Evolutionary conservation across 2,329 filamentous ascomycete genomes (phyloP).

Genomic region (Neofusicoccum laricinum): DNA sequence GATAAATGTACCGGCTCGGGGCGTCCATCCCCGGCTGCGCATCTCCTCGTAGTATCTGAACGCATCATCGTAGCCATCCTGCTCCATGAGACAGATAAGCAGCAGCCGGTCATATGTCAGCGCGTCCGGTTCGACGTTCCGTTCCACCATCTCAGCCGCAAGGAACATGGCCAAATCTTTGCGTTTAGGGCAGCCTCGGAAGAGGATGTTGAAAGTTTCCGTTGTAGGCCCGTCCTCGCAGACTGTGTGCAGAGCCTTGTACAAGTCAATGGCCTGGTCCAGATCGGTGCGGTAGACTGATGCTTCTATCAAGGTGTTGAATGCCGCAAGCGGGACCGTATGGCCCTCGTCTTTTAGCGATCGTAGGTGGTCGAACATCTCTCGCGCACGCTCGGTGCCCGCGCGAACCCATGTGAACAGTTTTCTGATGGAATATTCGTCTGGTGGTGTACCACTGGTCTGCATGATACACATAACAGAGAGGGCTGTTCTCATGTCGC

Average conservation of each 20-base stretch:
- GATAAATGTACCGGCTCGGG: constrained; percentile 33
- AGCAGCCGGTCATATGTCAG: constrained; percentile 63
- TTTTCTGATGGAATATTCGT: constrained; percentile 59
- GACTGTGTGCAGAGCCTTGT: constrained; percentile 58
- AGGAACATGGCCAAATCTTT: constrained; percentile 60
- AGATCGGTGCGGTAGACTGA: constrained; percentile 45
- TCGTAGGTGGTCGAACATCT: constrained; percentile 58
- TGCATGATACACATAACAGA: constrained; percentile 72
- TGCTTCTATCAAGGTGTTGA: constrained; percentile 54
- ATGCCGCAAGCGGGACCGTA: constrained; percentile 49
- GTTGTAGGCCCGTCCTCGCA: constrained; percentile 45
- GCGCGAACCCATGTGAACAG: constrained; percentile 57
- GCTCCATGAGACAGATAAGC: constrained; percentile 48
- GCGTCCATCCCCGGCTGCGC: constrained; percentile 29
- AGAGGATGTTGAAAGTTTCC: constrained; percentile 61
- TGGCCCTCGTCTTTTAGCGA: constrained; percentile 50
- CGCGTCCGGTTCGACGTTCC: constrained; percentile 53
- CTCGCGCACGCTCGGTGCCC: constrained; percentile 42
- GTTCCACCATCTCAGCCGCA: constrained; percentile 58
- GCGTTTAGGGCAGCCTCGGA: constrained; percentile 49
- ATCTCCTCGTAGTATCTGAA: constrained; percentile 52
- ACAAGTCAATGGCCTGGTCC: constrained; percentile 55
- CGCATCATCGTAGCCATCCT: constrained; percentile 41
- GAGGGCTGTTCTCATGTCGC: constrained; percentile 65
- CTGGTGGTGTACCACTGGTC: constrained; percentile 57